Evolutionary conservation across 2,329 filamentous ascomycete genomes (phyloP), one percentile per base, ranked within the genome.

Genomic region (Calonectria hongkongensis): DNA sequence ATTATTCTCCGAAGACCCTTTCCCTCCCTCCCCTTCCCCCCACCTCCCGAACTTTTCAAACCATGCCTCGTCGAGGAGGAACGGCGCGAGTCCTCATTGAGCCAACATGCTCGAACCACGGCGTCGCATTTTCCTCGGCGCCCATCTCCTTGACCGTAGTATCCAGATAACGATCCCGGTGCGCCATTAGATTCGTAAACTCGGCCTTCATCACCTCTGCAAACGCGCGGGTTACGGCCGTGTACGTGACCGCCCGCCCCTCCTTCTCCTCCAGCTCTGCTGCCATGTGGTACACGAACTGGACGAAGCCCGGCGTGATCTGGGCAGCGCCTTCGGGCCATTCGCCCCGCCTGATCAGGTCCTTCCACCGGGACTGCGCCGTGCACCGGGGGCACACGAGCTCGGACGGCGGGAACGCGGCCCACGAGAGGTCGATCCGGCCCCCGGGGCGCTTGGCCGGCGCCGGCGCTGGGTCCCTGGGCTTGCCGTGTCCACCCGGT

Each of bases 271-370:
- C 76, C 8, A 76, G 43, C 1, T 48, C 21, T 0, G 71, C 27
- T 1, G 74, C 64, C 13, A 65, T n/a, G 21, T 73, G 66, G 54
- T 75, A 79, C 12, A 80, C 39, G 3, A 81, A 21, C 9, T 27
- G 39, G 12, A 73, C 72, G 18, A 80, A 73, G 2, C 74, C 75
- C 25, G 63, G 62, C 33, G 76, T 75, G 1, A 76, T 33, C 1
- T 72, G 36, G 25, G 6, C 16, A 16, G 25, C 8, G 68, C 18
- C 13, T 48, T 27, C 3, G 16, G 74, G 76, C 71, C 58, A 76
- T 33, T 71, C 45, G 21, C 75, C 73, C 2, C 25, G 8, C 2
- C 66, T 7, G 6, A 81, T 50, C 4, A 10, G 12, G 8, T 3
- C 5, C 12, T 48, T 47, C 43, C 71, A 79, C 27, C 41, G 66